These are phyloP conservation scores for Sinapis alba DNA, from an alignment of 441 rosid species.

Conservation along the genomic window DNA sequence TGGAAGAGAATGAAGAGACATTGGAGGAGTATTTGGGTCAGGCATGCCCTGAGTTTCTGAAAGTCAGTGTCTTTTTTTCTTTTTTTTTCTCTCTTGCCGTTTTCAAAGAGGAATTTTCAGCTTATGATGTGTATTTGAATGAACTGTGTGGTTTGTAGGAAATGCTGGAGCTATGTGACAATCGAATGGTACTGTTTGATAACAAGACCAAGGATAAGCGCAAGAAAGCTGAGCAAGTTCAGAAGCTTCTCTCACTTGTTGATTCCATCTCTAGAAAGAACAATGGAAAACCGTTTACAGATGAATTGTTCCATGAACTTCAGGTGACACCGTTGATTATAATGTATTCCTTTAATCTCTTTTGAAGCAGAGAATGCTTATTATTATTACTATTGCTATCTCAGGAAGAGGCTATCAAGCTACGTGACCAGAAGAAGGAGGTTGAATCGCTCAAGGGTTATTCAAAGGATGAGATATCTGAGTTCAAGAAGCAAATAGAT, in stretches of 20 bases:
- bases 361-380: constrained; percentile 19
- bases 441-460: constrained; percentile 62
- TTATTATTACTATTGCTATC: neutral
- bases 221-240: constrained; percentile 59
- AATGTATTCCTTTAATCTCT: neutral
- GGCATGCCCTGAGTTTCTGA: constrained; percentile 67
- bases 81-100: neutral
- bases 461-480: constrained; percentile 57
- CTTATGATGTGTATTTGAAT: neutral
- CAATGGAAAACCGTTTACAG: constrained; percentile 72
- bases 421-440: constrained; percentile 64
- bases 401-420: constrained; percentile 70
- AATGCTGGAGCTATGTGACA: constrained; percentile 57
- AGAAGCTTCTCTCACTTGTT: constrained; percentile 65
- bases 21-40: constrained; percentile 71
- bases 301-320: constrained; percentile 67
- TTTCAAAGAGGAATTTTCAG: neutral
- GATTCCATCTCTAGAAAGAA: constrained; percentile 50
- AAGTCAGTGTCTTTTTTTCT: constrained; percentile 47
- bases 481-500: constrained; percentile 64
- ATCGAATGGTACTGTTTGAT: constrained; percentile 68
- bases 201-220: constrained; percentile 70
- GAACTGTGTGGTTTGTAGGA: constrained; percentile 49
- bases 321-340: constrained; percentile 44
- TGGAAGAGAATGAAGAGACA: constrained; percentile 76